Percentiles rank a stretch among this genome's conserved stretches.
Conservation (phyloP, 2,329 filamentous ascomycete genomes). For the Stagonosporopsis chrysanthemi region DNA sequence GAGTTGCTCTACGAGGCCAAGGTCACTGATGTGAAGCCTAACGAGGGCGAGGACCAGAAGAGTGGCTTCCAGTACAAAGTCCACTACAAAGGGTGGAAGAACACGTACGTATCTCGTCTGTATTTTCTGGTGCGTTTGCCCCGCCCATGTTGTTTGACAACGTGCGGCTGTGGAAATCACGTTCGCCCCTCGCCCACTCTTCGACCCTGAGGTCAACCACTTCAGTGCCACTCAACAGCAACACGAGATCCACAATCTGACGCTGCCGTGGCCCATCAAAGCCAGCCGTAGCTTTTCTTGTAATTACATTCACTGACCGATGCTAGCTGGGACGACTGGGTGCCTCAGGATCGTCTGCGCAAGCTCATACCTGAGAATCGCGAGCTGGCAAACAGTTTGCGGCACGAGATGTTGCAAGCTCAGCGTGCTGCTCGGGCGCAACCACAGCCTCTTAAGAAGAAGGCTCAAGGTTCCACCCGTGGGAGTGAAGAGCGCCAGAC, state of each 20-base stretch:
- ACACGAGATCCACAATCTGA: background rate
- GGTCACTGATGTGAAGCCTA: slow-evolving; percentile 77
- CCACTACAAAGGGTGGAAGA: slow-evolving; percentile 99
- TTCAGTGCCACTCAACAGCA: slow-evolving; percentile 16
- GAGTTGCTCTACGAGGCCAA: slow-evolving; percentile 98
- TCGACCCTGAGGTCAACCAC: slow-evolving; percentile 19
- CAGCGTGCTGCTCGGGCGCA: slow-evolving; percentile 57
- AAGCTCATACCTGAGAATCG: slow-evolving; percentile 96
- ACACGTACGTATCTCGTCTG: slow-evolving; percentile 69
- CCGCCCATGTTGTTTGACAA: background rate
- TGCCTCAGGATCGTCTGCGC: slow-evolving; percentile 88
- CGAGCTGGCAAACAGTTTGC: slow-evolving; percentile 79
- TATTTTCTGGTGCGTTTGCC: slow-evolving; percentile 4
- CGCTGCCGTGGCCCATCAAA: background rate
- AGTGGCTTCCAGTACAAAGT: slow-evolving; percentile 87
- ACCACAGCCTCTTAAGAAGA: slow-evolving; percentile 60
- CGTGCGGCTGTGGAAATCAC: slow-evolving; percentile 11
- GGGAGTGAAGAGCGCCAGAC: slow-evolving; percentile 81
- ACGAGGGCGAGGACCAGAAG: slow-evolving; percentile 70
- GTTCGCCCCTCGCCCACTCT: slow-evolving; percentile 22
- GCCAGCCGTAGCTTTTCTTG: background rate
- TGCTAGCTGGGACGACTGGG: slow-evolving; percentile 94
- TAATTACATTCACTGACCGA: slow-evolving; percentile 24
- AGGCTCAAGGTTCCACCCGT: slow-evolving; percentile 67
- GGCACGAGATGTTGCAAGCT: slow-evolving; percentile 70